Percentiles rank a stretch among this genome's conserved stretches.
Evolutionary conservation across 2,329 filamentous ascomycete genomes (phyloP).

Genomic region (Cladobotryum mycophilum): DNA sequence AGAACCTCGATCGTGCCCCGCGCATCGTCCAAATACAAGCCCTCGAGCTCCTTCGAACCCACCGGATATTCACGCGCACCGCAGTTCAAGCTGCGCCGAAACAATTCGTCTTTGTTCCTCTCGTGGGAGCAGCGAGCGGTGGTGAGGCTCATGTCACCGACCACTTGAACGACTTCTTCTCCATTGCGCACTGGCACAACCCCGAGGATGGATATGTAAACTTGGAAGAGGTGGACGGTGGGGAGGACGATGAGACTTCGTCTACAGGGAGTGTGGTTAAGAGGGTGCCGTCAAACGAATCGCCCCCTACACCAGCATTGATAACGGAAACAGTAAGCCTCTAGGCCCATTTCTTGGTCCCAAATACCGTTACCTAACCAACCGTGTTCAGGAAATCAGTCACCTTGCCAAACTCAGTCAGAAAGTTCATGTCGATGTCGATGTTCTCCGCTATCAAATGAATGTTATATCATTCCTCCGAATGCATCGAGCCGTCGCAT

Average conservation of each 20-base stretch:
- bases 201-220: constrained; percentile 67
- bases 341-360: not conserved
- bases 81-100: constrained; percentile 68
- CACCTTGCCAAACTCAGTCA: constrained; percentile 53
- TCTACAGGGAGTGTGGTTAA: constrained; percentile 43
- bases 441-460: constrained; percentile 77
- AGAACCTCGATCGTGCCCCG: constrained; percentile 69
- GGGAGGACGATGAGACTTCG: constrained; percentile 25
- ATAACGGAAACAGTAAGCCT: constrained; percentile 39
- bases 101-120: constrained; percentile 71
- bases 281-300: constrained; percentile 19
- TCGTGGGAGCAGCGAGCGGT: constrained; percentile 49
- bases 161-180: constrained; percentile 74
- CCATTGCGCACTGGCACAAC: constrained; percentile 81
- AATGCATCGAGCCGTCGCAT: constrained; percentile 75
- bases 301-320: constrained; percentile 22
- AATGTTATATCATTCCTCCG: constrained; percentile 84
- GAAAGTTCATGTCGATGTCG: constrained; percentile 60
- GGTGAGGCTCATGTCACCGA: constrained; percentile 44
- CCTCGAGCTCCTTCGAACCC: constrained; percentile 70
- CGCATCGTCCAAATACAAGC: constrained; percentile 76
- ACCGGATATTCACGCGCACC: constrained; percentile 69
- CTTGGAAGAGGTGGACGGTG: constrained; percentile 53
- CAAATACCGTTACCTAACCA: constrained; percentile 6
- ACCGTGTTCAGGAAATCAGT: constrained; percentile 45